Evolutionary conservation across 805 yeast species (phyloP).

Genomic region (Saccharomycopsis olivae): DNA sequence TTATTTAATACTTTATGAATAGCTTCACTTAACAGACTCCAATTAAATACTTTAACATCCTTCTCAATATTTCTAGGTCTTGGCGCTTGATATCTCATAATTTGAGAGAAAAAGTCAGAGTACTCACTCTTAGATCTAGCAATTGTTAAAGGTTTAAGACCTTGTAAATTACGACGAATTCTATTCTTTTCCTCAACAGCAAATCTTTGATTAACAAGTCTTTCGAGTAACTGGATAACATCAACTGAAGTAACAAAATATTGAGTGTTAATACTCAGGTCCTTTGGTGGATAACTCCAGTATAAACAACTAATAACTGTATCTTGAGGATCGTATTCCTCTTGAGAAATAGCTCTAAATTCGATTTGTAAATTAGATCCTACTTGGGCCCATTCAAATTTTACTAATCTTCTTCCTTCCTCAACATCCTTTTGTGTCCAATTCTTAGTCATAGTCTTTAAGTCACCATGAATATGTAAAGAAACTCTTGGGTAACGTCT

Average conservation of each 20-base stretch:
- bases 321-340: conserved; percentile 23
- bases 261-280: background rate
- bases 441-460: conserved; percentile 21
- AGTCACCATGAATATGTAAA: conserved; percentile 10
- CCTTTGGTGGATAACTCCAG: background rate
- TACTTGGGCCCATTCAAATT: conserved; percentile 25
- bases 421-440: conserved; percentile 38
- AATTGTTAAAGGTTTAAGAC: conserved; percentile 37
- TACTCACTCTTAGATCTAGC: conserved; percentile 1
- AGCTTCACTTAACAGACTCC: conserved; percentile 45
- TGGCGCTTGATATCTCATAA: conserved; percentile 54
- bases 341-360: conserved; percentile 28
- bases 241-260: conserved; percentile 57
- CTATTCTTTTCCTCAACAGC: conserved; percentile 62
- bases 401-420: conserved; percentile 37
- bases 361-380: conserved; percentile 23
- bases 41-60: conserved; percentile 54
- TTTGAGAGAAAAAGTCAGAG: conserved; percentile 30
- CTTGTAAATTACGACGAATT: conserved; percentile 55
- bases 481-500: conserved; percentile 3
- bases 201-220: conserved; percentile 42
- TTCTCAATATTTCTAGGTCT: conserved; percentile 62
- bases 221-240: conserved; percentile 44
- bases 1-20: conserved; percentile 48
- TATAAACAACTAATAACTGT: conserved; percentile 5